Percentiles rank a stretch among this genome's conserved stretches.
phyloP scores from a whole-genome alignment of 305 asterid species.

The Fraxinus nigra region DNA sequence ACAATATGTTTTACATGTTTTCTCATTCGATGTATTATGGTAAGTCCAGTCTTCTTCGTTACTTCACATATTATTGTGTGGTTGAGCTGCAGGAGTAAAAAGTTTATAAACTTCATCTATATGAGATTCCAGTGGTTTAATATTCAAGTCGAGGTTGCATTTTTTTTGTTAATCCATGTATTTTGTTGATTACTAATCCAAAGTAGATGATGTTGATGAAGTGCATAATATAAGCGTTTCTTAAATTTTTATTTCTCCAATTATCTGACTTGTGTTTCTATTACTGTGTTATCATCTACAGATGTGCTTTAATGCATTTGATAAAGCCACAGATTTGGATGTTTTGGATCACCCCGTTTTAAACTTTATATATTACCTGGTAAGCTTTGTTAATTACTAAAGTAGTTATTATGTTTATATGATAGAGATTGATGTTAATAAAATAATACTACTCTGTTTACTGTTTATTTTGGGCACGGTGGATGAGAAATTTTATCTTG shows the following conservation, averaged over 20 bases:
- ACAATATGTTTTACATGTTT: conserved; percentile 89
- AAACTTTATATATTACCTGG: conserved; percentile 80
- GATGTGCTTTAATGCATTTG: conserved; percentile 89
- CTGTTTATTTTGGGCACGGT: neutral
- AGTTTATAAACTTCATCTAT: neutral
- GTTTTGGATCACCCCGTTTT: conserved; percentile 81
- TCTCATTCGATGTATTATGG: conserved; percentile 88
- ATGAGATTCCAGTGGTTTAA: conserved; percentile 16
- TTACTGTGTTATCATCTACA: conserved; percentile 25
- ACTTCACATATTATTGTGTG: neutral
- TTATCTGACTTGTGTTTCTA: conserved; percentile 19
- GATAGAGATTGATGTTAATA: neutral
- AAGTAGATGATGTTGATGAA: neutral
- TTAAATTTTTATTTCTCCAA: neutral
- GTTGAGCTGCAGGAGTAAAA: neutral
- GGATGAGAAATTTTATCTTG: neutral
- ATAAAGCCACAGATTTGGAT: conserved; percentile 82
- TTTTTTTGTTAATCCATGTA: neutral
- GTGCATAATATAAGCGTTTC: neutral
- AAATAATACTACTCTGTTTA: neutral
- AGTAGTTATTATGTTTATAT: neutral
- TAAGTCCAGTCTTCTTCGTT: conserved; percentile 34
- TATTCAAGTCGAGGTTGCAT: neutral
- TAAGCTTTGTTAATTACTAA: conserved; percentile 27
- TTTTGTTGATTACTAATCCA: neutral